Evolutionary conservation across 345 rosid species (phyloP).

Genomic region (Cochlearia excelsa): DNA sequence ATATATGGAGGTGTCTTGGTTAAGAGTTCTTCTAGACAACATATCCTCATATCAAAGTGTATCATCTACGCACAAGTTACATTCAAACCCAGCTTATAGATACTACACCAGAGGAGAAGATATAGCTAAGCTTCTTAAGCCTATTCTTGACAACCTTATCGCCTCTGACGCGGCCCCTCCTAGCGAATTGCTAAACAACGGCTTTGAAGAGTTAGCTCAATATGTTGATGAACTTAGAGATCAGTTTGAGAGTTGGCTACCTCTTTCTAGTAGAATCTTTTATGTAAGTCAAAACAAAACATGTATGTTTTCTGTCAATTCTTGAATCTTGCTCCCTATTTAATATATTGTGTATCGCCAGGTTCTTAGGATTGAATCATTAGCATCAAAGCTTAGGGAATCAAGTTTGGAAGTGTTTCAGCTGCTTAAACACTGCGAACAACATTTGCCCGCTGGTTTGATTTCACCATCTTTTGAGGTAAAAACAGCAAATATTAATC

Average conservation of each 20-base stretch:
- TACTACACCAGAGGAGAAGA: conserved; percentile 66
- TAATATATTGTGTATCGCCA: conserved; percentile 19
- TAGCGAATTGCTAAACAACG: conserved; percentile 52
- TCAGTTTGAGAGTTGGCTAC: conserved; percentile 61
- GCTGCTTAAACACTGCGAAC: conserved; percentile 56
- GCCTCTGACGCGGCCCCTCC: conserved; percentile 59
- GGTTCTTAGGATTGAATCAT: conserved; percentile 72
- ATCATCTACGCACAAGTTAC: conserved; percentile 49
- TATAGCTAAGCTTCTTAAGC: conserved; percentile 68
- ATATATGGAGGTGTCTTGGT: conserved; percentile 68
- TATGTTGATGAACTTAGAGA: conserved; percentile 60
- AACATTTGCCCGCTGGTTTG: conserved; percentile 59
- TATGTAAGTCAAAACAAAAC: conserved; percentile 50
- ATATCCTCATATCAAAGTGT: conserved; percentile 54
- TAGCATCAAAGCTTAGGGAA: conserved; percentile 55
- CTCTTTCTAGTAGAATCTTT: conserved; percentile 66
- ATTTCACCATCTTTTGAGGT: conserved; percentile 81
- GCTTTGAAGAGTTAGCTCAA: conserved; percentile 63
- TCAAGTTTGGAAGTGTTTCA: conserved; percentile 59
- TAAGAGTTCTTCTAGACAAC: conserved; percentile 60
- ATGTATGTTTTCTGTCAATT: neutral
- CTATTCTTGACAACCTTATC: conserved; percentile 62
- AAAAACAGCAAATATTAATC: conserved; percentile 1
- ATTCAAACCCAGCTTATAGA: conserved; percentile 57
- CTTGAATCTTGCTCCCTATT: neutral